Base-by-base conservation (phyloP, 202 grass and related monocot species). In the Bolboschoenoplectus hybrid region DNA sequence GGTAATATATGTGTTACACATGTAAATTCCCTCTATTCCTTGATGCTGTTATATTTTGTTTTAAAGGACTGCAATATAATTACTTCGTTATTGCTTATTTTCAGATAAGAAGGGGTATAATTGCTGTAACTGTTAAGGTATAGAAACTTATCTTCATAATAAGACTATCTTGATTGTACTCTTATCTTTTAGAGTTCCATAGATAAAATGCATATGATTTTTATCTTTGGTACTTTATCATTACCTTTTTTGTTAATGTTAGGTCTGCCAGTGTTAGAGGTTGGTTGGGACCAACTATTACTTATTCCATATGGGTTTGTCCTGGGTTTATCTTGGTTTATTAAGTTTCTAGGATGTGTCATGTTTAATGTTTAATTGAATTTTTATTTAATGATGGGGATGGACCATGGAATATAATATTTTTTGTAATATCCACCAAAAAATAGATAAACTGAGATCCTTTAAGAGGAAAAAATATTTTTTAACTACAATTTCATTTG, bases 111-210 rank as follows among this genome's bases (percentile, higher is more conserved):
- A 95, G 93, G 74, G 93, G 89, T 36, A 95, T 94, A 41, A 64
- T 98, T 78, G 90, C 96, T 86, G 95, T 98, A 86, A 91, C 80
- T 43, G 92, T 95, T 52, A 98, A 98, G 96, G 96, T 98, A 92
- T 71, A 79, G 34, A 43, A 10, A 46, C 44, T 67, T 64, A 79
- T 34, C 39, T 74, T 86, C 49, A 86, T 86, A 11, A 63, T 63
- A 79, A 10, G 13, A 50, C 36, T 58, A 47, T 58, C 20, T 77
- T 50, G 51, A 10, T 53, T 47, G 39, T 6, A 57, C 39, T 11
- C 26, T 77, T 56, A 26, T 56, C 17, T 51, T 58, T 0, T 77
- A 17, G 12, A 55, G 10, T 56, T 77, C 32, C 49, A 16, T 78
- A 17, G 38, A 78, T 53, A 40, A 78, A 56, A 55, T 77, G 20